Evolutionary conservation across 1,284 basidiomycete genomes (phyloP).

Genomic region (Moesziomyces parantarcticus): DNA sequence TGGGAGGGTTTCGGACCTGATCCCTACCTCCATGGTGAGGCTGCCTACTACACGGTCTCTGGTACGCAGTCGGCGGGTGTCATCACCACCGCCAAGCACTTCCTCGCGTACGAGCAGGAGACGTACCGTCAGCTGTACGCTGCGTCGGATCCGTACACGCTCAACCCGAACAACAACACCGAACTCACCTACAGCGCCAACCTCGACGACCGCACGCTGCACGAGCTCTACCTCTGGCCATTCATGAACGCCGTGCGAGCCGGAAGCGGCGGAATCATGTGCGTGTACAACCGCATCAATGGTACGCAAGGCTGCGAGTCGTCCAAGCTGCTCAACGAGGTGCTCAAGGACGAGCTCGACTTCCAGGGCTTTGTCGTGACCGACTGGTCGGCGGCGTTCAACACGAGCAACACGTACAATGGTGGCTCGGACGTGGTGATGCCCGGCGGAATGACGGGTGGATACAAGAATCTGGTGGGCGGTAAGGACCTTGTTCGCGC

Average conservation of each 20-base stretch:
- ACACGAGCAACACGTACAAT: constrained; percentile 39
- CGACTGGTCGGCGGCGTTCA: constrained; percentile 42
- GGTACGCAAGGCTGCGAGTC: constrained; percentile 18
- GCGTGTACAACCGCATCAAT: constrained; percentile 34
- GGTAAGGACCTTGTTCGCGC: constrained; percentile 33
- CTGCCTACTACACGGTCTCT: constrained; percentile 39
- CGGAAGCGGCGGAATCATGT: constrained; percentile 40
- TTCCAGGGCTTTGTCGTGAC: constrained; percentile 44
- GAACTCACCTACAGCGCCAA: constrained; percentile 68
- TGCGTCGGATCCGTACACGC: constrained; percentile 36
- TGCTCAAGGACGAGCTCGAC: constrained; percentile 47
- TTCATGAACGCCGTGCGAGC: constrained; percentile 47
- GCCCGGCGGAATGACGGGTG: constrained; percentile 35
- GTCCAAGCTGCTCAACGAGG: constrained; percentile 35
- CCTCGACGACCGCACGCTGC: constrained; percentile 39
- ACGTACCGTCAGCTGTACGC: constrained; percentile 33
- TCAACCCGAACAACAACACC: constrained; percentile 51
- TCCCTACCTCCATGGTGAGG: constrained; percentile 39
- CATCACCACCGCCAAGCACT: constrained; percentile 45
- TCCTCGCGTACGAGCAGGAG: constrained; percentile 46
- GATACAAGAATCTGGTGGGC: constrained; percentile 31
- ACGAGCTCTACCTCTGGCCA: constrained; percentile 49
- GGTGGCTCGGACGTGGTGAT: constrained; percentile 33
- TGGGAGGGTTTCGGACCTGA: constrained; percentile 48
- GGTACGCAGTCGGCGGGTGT: constrained; percentile 40